Base-by-base conservation (phyloP, 192 early-diverging fungal species). In the Coemansia sp. region DNA sequence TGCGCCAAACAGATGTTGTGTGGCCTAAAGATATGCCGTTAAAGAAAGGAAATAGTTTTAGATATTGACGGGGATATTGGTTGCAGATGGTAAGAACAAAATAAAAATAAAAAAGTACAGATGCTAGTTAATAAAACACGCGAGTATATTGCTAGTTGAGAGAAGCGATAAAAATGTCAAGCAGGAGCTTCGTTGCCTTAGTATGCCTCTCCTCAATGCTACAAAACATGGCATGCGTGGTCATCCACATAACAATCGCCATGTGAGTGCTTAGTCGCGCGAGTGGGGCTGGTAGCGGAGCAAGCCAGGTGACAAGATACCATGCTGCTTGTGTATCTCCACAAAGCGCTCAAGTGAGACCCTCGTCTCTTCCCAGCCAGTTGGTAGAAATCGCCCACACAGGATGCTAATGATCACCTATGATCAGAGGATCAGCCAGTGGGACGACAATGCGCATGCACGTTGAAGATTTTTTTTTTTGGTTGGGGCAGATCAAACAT, bases 371-470 rank as follows among this genome's bases (percentile, higher is more conserved):
- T 34, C 15, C 57, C 57, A 34, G 57, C 57, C 33, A 36, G 16
- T 7, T 60, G 57, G 57, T 34, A 60, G 20, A 51, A 51, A 51
- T 51, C 49, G 49, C 49, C 20, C 42, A 16, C 42, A 16, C 11
- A 46, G 5, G 44, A 18, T 46, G 13, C 18, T 20, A 51, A n/a
- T 51, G 18, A 18, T 49, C n/a, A 22, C 9, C 11, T 8, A 10
- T 22, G 49, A 51, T 51, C 49, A 51, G 49, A 51, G n/a, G 49
- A 51, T 51, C 49, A 51, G 49, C 49, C 49, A 24, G 20, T 51
- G n/a, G 49, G 49, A 49, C 42, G 49, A 49, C 42, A 43, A 43
- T 16, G 42, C n/a, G n/a, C 46, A 49, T 49, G n/a, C n/a, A 18
- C 27, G 46, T 10, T n/a, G 20, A n/a, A 51, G 20, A 10, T n/a